A percentile compares a stretch with the other conserved stretches of the same genome.
Evolutionary conservation across 2,329 filamentous ascomycete genomes (phyloP).

Genomic region (Calonectria pseudoreteaudii): DNA sequence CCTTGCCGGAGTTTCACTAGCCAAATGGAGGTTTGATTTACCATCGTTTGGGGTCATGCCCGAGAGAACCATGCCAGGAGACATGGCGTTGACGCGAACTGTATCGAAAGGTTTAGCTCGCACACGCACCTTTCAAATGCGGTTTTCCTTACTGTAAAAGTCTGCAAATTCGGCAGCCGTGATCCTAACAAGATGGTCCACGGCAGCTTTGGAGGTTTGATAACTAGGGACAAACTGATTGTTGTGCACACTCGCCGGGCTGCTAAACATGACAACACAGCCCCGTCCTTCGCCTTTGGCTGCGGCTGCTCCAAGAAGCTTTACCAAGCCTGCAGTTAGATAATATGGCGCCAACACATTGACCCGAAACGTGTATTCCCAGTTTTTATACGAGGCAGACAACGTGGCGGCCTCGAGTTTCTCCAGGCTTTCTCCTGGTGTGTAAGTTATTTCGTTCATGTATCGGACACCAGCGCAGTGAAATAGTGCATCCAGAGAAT

Average conservation of each 20-base stretch:
- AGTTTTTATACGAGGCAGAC: background rate
- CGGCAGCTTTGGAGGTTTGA: background rate
- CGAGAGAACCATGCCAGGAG: background rate
- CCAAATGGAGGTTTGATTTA: background rate
- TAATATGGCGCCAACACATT: conserved; percentile 2
- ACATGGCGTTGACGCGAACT: conserved; percentile 12
- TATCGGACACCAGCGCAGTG: conserved; percentile 3
- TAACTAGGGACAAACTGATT: conserved; percentile 4
- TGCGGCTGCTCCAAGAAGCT: background rate
- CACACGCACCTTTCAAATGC: background rate
- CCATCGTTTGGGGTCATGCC: conserved; percentile 3
- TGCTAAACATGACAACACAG: conserved; percentile 1
- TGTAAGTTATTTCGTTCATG: conserved; percentile 1
- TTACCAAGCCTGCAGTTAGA: background rate
- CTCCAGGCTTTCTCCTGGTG: background rate
- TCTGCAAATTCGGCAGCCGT: conserved; percentile 9
- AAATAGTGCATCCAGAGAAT: background rate
- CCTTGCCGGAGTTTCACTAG: background rate
- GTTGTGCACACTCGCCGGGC: conserved; percentile 3
- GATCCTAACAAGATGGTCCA: conserved; percentile 6
- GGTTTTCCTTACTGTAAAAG: background rate
- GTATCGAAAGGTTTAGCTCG: background rate
- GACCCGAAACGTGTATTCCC: background rate
- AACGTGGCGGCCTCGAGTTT: background rate
- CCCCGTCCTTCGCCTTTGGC: background rate